Evolutionary conservation across 75 land plant genomes (phyloP).

Genomic region (Cupressus sempervirens): DNA sequence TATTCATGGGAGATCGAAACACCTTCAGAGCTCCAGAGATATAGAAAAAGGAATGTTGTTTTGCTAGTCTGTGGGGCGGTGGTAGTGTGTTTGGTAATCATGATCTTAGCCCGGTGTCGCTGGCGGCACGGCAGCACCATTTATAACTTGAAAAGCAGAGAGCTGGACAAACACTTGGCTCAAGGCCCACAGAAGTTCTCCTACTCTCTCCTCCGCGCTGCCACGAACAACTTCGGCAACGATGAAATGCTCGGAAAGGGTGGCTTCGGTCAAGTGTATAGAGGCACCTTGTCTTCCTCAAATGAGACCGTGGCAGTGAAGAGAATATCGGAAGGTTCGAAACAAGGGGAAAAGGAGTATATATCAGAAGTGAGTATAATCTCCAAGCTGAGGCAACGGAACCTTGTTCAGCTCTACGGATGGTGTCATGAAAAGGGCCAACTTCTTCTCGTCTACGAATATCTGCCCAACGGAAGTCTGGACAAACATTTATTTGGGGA

Average conservation of each 20-base stretch:
- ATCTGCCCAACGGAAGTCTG: slow-evolving; percentile 33
- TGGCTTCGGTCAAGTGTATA: slow-evolving; percentile 31
- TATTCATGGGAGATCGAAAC: not conserved
- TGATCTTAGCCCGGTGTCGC: too few relatives aligned
- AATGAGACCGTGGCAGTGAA: slow-evolving; percentile 18
- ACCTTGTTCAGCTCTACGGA: slow-evolving; percentile 38
- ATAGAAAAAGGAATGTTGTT: not conserved
- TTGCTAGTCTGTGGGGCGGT: not conserved
- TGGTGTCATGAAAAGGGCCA: slow-evolving; percentile 32
- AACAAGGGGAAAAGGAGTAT: slow-evolving; percentile 28
- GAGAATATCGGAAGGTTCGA: slow-evolving; percentile 15
- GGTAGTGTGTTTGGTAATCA: not conserved
- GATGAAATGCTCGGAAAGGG: slow-evolving; percentile 23
- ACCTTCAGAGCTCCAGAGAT: too few relatives aligned
- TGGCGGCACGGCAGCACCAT: too few relatives aligned
- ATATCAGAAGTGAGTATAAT: slow-evolving; percentile 38
- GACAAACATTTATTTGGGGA: too few relatives aligned
- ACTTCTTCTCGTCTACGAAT: slow-evolving; percentile 25
- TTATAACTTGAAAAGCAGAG: not conserved
- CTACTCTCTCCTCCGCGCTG: slow-evolving; percentile 10
- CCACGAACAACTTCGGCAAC: slow-evolving; percentile 18
- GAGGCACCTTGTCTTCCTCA: not conserved
- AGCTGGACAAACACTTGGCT: not conserved
- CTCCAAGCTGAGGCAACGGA: slow-evolving; percentile 40
- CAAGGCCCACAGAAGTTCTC: not conserved